phyloP scores from a whole-genome alignment of 2,329 filamentous ascomycete species.

The Knufia petricola region DNA sequence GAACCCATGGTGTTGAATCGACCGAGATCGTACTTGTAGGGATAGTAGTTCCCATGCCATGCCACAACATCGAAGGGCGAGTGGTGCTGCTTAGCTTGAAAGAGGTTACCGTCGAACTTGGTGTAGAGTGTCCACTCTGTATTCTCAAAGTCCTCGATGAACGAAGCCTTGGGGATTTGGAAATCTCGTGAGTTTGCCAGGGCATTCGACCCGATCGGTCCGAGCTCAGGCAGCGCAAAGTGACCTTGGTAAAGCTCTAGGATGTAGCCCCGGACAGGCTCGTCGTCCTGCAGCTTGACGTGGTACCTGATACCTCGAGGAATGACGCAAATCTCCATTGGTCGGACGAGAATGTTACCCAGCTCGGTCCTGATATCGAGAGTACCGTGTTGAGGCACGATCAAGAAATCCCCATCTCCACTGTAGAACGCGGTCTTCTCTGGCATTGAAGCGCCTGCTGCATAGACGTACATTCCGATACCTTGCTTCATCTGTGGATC shows the following conservation, averaged over 20 bases:
- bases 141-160: slow-evolving; percentile 48
- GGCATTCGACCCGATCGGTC: slow-evolving; percentile 63
- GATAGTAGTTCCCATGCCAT: slow-evolving; percentile 73
- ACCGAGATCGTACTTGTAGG: slow-evolving; percentile 72
- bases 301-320: slow-evolving; percentile 66
- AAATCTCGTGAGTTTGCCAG: slow-evolving; percentile 71
- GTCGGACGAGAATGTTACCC: slow-evolving; percentile 63
- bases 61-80: slow-evolving; percentile 70
- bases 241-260: slow-evolving; percentile 65
- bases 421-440: slow-evolving; percentile 71
- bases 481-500: slow-evolving; percentile 71
- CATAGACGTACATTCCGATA: slow-evolving; percentile 70
- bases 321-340: slow-evolving; percentile 68
- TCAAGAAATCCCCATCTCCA: slow-evolving; percentile 67
- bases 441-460: slow-evolving; percentile 68
- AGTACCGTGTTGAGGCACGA: slow-evolving; percentile 64
- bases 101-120: slow-evolving; percentile 61
- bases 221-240: slow-evolving; percentile 61
- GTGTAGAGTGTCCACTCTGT: slow-evolving; percentile 47
- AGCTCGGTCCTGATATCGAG: slow-evolving; percentile 71
- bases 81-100: slow-evolving; percentile 56
- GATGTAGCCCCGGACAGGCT: slow-evolving; percentile 61
- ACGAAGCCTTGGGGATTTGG: slow-evolving; percentile 59
- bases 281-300: slow-evolving; percentile 53
- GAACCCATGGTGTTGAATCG: slow-evolving; percentile 66